phyloP scores from a whole-genome alignment of 2,329 filamentous ascomycete species.

The Xylariaceae sp. region DNA sequence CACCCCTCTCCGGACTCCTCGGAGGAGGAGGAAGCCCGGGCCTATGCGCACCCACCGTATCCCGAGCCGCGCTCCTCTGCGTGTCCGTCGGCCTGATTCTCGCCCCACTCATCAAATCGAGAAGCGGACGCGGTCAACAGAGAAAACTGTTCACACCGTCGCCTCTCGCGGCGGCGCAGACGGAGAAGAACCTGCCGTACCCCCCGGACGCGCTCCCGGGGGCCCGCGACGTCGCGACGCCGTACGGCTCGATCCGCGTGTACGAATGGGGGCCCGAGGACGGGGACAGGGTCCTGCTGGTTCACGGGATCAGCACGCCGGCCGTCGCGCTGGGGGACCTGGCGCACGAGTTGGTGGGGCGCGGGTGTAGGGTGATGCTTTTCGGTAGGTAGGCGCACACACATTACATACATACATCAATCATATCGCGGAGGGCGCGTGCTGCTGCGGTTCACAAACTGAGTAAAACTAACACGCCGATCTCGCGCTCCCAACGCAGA shows the following conservation, averaged over 20 bases:
- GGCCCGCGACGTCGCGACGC: conserved; percentile 66
- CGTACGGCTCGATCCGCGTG: conserved; percentile 71
- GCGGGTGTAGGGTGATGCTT: conserved; percentile 76
- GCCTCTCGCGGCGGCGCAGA: conserved; percentile 7
- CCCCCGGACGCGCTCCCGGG: conserved; percentile 72
- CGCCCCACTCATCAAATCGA: neutral
- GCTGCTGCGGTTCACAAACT: too few relatives aligned
- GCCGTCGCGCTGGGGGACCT: conserved; percentile 69
- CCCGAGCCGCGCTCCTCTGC: neutral
- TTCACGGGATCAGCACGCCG: conserved; percentile 84
- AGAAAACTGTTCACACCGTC: conserved; percentile 11
- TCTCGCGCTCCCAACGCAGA: conserved; percentile 46
- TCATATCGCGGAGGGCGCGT: too few relatives aligned
- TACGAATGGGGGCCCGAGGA: conserved; percentile 80
- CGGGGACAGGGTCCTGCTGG: conserved; percentile 71
- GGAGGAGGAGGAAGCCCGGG: conserved; percentile 1
- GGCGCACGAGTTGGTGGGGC: conserved; percentile 64
- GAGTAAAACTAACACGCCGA: neutral
- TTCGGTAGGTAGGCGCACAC: conserved; percentile 58
- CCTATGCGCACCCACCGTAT: neutral
- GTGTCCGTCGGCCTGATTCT: neutral
- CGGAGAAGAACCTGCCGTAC: conserved; percentile 55
- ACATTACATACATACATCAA: too few relatives aligned
- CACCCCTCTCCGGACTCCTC: neutral
- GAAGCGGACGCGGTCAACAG: neutral